These are phyloP conservation scores for Apocynum venetum DNA, from an alignment of 257 asterid species.

Conservation along the genomic window DNA sequence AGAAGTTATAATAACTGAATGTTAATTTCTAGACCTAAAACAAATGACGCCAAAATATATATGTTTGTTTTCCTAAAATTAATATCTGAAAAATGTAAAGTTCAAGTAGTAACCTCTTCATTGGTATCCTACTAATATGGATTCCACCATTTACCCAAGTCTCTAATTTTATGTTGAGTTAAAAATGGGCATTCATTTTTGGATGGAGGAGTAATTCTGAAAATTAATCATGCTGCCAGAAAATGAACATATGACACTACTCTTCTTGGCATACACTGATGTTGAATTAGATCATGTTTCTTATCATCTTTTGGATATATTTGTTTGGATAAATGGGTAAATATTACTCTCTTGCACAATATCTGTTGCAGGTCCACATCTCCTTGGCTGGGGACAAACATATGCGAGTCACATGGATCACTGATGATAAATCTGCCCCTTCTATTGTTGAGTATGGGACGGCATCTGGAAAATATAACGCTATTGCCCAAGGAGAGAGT, in stretches of 20 bases:
- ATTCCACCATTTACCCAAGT: background rate
- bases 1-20: background rate
- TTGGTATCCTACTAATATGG: background rate
- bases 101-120: no score
- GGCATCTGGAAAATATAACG: constrained; percentile 52
- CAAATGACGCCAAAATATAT: background rate
- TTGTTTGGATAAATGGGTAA: background rate
- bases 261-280: background rate
- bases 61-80: background rate
- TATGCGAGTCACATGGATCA: constrained; percentile 73
- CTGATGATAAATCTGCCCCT: constrained; percentile 46
- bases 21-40: background rate
- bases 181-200: background rate
- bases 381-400: constrained; percentile 82
- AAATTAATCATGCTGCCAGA: background rate
- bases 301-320: background rate
- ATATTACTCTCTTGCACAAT: background rate
- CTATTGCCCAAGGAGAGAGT: constrained; percentile 52
- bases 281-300: background rate
- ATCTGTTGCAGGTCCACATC: constrained; percentile 67
- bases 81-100: no score
- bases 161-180: no score
- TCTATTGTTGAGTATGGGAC: constrained; percentile 73
- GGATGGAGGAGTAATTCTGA: background rate
- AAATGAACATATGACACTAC: background rate